Evolutionary conservation across 2,329 filamentous ascomycete species (phyloP).

Genomic region (Zalaria obscura): DNA sequence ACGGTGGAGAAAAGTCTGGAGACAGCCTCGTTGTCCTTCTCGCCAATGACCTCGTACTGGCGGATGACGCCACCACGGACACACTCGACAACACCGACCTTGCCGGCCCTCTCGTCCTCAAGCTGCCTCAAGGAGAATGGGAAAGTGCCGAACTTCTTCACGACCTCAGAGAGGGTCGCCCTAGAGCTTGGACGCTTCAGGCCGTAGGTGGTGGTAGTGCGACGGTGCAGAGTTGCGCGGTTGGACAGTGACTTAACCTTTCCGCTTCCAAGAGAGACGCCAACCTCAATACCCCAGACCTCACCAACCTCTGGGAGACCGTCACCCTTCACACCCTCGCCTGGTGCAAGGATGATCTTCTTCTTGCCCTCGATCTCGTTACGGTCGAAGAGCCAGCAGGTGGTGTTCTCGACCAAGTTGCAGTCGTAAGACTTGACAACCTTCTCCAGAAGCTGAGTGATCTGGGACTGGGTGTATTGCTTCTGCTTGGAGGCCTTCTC

Average conservation of each 20-base stretch:
- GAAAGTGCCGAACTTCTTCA: constrained; percentile 95
- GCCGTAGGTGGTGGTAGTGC: constrained; percentile 80
- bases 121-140: constrained; percentile 96
- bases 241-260: constrained; percentile 90
- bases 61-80: constrained; percentile 85
- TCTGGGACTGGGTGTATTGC: constrained; percentile 71
- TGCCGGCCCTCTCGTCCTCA: constrained; percentile 86
- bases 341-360: constrained; percentile 88
- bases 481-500: constrained; percentile 72
- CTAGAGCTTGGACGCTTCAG: constrained; percentile 90
- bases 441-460: constrained; percentile 79
- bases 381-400: constrained; percentile 88
- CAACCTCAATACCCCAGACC: constrained; percentile 96
- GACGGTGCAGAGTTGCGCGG: constrained; percentile 81
- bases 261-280: constrained; percentile 76
- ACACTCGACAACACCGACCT: constrained; percentile 94
- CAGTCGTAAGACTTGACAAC: constrained; percentile 81
- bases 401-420: constrained; percentile 93
- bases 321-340: constrained; percentile 81
- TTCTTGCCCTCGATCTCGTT: constrained; percentile 97
- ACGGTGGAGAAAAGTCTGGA: constrained; percentile 81
- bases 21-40: constrained; percentile 78
- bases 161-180: constrained; percentile 82
- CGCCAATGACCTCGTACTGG: constrained; percentile 90
- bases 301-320: constrained; percentile 79